Evolutionary conservation across 148 eudicot genomes (phyloP).

Genomic region (Nepenthes mirabilis): DNA sequence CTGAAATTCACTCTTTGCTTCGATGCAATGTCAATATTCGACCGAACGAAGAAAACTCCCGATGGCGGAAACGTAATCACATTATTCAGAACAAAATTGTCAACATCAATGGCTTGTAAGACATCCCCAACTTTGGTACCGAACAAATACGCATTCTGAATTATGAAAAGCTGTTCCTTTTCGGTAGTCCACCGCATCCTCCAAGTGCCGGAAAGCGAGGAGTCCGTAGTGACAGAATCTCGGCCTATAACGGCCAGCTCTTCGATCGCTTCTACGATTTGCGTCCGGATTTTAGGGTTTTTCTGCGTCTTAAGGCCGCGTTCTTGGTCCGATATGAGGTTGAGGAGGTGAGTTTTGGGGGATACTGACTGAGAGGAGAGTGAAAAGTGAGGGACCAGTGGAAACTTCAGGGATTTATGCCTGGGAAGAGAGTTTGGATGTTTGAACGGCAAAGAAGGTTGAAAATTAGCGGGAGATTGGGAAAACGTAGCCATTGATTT

Average conservation of each 20-base stretch:
- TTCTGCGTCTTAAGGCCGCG: constrained; percentile 76
- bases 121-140: constrained; percentile 79
- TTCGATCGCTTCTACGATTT: constrained; percentile 52
- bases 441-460: no score
- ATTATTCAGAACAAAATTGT: constrained; percentile 41
- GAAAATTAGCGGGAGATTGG: no score
- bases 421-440: no score
- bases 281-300: constrained; percentile 47
- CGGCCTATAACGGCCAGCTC: constrained; percentile 34
- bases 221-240: constrained; percentile 39
- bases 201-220: constrained; percentile 80
- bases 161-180: constrained; percentile 85
- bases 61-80: constrained; percentile 87
- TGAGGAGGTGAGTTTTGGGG: constrained; percentile 57
- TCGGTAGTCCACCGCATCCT: constrained; percentile 91
- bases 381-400: no score
- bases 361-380: constrained; percentile 2
- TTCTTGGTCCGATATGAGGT: constrained; percentile 70
- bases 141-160: constrained; percentile 48
- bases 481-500: no score
- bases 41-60: constrained; percentile 89
- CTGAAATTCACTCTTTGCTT: constrained; percentile 72
- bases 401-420: no score
- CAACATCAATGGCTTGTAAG: constrained; percentile 73
- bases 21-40: constrained; percentile 58